Conservation (phyloP, 2,329 filamentous ascomycete species). For the Fonsecaea pugnacius region DNA sequence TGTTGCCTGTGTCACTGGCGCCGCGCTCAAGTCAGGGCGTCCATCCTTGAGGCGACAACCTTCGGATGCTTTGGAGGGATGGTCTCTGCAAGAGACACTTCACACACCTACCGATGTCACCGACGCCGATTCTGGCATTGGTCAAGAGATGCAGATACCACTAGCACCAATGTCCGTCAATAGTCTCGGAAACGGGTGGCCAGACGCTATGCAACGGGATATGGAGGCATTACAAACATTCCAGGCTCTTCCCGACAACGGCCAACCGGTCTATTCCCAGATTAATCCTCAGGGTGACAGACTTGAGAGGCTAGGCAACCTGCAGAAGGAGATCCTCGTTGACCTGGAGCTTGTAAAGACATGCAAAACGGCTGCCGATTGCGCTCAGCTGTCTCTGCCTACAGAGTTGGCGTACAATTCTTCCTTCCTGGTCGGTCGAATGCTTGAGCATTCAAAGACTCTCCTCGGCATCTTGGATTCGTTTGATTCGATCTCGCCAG, state of each 20-base stretch:
- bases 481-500: slow-evolving; percentile 6
- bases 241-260: neutral
- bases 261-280: neutral
- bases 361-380: slow-evolving; percentile 15
- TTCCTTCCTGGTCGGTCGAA: slow-evolving; percentile 18
- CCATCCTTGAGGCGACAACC: neutral
- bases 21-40: slow-evolving; percentile 8
- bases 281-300: neutral
- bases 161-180: neutral
- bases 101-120: neutral
- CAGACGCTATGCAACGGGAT: neutral
- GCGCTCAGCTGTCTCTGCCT: slow-evolving; percentile 10
- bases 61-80: neutral
- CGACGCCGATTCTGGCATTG: neutral
- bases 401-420: slow-evolving; percentile 8
- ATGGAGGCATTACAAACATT: neutral
- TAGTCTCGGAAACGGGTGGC: neutral
- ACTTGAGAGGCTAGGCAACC: slow-evolving; percentile 11
- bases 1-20: slow-evolving; percentile 5
- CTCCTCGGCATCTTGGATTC: slow-evolving; percentile 17
- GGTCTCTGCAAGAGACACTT: neutral
- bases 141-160: neutral
- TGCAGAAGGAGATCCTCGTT: slow-evolving; percentile 15
- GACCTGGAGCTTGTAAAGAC: slow-evolving; percentile 21
- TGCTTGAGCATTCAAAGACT: slow-evolving; percentile 17